phyloP scores from a whole-genome alignment of 371 early-diverging fungal species.

The Blakeslea trispora region DNA sequence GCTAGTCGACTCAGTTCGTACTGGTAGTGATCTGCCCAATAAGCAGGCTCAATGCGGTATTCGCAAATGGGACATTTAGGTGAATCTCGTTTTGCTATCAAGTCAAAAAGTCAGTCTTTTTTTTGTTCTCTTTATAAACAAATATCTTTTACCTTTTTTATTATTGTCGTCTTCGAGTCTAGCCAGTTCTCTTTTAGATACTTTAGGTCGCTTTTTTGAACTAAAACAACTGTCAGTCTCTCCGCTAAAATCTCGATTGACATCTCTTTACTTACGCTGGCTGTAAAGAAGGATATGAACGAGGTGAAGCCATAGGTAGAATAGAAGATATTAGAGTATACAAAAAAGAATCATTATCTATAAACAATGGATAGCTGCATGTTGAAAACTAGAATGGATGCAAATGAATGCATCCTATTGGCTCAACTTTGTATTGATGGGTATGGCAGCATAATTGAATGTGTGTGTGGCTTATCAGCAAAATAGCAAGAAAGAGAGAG shows the following conservation, averaged over 20 bases:
- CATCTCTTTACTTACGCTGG: not conserved
- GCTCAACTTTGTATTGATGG: no score
- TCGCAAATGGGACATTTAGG: slow-evolving; percentile 64
- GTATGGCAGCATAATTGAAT: no score
- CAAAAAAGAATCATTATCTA: not conserved
- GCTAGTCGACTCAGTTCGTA: slow-evolving; percentile 53
- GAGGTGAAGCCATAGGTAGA: not conserved
- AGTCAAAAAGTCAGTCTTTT: not conserved
- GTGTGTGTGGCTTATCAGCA: slow-evolving; percentile 13
- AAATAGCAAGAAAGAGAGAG: no score
- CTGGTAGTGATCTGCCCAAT: slow-evolving; percentile 56
- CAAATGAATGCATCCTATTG: slow-evolving; percentile 10
- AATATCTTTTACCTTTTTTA: slow-evolving; percentile 34
- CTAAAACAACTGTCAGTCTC: not conserved
- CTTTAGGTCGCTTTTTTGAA: slow-evolving; percentile 27
- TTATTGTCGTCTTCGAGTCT: slow-evolving; percentile 40
- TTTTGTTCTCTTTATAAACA: not conserved
- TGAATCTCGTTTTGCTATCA: slow-evolving; percentile 39
- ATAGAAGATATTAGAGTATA: not conserved
- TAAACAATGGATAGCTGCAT: not conserved
- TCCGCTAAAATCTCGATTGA: not conserved
- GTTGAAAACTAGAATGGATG: slow-evolving; percentile 8
- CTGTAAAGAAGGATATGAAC: not conserved
- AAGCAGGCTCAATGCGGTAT: slow-evolving; percentile 47
- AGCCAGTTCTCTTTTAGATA: slow-evolving; percentile 39